Base-by-base conservation (phyloP, 306 rosid species). In the Aeschynomene evenia region DNA sequence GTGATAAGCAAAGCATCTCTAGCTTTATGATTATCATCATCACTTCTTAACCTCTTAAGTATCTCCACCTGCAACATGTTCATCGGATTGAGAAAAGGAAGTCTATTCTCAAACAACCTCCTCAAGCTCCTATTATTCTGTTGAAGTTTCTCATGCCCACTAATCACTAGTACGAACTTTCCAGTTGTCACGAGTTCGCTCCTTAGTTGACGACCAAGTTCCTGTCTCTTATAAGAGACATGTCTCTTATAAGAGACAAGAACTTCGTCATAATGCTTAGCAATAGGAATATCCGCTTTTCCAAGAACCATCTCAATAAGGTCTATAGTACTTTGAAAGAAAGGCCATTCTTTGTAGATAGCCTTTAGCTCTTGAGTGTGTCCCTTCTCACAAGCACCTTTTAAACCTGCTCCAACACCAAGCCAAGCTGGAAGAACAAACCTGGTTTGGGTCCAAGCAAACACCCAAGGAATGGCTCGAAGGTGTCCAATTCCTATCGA, bases 371-470 rank as follows among this genome's bases (percentile, higher is more conserved):
- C 98, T 26, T 89, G 91, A 9, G 91, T 86, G 68, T 86, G 83
- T 52, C 96, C 98, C 80, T 80, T 86, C 72, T 92, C 91, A 54
- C 87, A 86, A 33, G 85, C 89, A 50, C 89, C 87, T 62, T 80
- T 70, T 53, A 92, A 76, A 67, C 98, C 98, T 55, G 96, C 96
- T 51, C 96, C 98, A 67, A 92, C 84, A 55, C 98, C 98, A 46
- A 92, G 98, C 98, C 98, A 92, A 36, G 98, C 87, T 2, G 98
- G 98, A 77, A 92, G 77, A 82, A 89, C 96, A 76, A 90, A 88
- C 75, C 96, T 81, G 56, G 96, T 89, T 81, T 89, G 96, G 46
- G 98, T 92, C 98, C 98, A 92, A 4, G 98, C 96, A 73, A 92
- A 92, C 12, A 89, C 81, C 98, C 98, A 89, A 0, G 98, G 96